phyloP scores from a whole-genome alignment of 1,284 basidiomycete species.

The Malassezia arunalokei region DNA sequence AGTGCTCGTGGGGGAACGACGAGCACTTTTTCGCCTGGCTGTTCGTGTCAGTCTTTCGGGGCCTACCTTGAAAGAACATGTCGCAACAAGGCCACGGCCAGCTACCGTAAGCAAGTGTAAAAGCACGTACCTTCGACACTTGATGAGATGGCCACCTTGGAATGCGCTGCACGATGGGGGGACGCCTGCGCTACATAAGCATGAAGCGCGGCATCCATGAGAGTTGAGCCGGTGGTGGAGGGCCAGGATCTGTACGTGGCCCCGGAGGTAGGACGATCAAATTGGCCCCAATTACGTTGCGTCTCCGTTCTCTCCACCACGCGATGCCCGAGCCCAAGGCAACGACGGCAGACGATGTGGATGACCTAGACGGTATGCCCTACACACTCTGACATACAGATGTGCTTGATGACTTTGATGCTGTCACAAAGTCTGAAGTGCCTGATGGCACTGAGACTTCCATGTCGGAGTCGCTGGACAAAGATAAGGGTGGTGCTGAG shows the following conservation, averaged over 20 bases:
- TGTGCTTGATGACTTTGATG: conserved; percentile 51
- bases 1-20: neutral
- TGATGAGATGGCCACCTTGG: neutral
- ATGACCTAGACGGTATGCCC: conserved; percentile 38
- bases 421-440: neutral
- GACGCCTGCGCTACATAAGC: conserved; percentile 3
- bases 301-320: neutral
- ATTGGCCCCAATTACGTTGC: neutral
- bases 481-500: no score
- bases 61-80: neutral
- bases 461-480: no score
- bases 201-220: conserved; percentile 5
- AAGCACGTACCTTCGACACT: neutral
- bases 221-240: neutral
- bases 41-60: neutral
- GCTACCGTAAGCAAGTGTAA: neutral
- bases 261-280: neutral
- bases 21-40: conserved; percentile 4
- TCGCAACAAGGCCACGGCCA: conserved; percentile 10
- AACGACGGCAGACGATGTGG: conserved; percentile 33
- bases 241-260: no score
- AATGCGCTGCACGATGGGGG: neutral
- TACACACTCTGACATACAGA: conserved; percentile 46
- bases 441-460: no score
- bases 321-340: neutral